These are phyloP conservation scores for Amanita pallidorosea DNA, from an alignment of 768 basidiomycete species.

Conservation along the genomic window DNA sequence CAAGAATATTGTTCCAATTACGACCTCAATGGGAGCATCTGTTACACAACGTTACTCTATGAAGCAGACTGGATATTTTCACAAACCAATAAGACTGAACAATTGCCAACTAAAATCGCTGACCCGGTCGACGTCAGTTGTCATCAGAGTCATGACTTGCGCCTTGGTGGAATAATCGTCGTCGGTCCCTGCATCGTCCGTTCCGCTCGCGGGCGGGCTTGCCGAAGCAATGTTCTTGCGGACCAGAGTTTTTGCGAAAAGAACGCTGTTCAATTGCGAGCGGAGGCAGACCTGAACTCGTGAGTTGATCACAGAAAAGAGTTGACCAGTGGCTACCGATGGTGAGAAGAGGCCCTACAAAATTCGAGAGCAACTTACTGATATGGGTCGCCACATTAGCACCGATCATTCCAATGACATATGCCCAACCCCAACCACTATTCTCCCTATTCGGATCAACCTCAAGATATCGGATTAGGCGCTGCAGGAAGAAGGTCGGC, in stretches of 20 bases:
- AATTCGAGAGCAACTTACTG: slow-evolving; percentile 14
- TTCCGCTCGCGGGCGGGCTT: slow-evolving; percentile 13
- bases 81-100: slow-evolving; percentile 61
- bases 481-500: slow-evolving; percentile 49
- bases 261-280: slow-evolving; percentile 71
- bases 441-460: slow-evolving; percentile 43
- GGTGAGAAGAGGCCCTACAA: not conserved
- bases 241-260: slow-evolving; percentile 79
- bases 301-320: slow-evolving; percentile 64
- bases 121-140: slow-evolving; percentile 86
- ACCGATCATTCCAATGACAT: slow-evolving; percentile 24
- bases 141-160: slow-evolving; percentile 93
- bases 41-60: not conserved
- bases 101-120: slow-evolving; percentile 77
- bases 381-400: slow-evolving; percentile 23
- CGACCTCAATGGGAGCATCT: slow-evolving; percentile 75
- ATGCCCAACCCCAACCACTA: slow-evolving; percentile 68
- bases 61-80: not conserved
- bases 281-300: slow-evolving; percentile 59
- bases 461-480: slow-evolving; percentile 57
- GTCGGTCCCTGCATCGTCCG: slow-evolving; percentile 23
- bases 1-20: slow-evolving; percentile 64
- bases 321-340: slow-evolving; percentile 46
- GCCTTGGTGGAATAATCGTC: slow-evolving; percentile 57
- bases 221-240: slow-evolving; percentile 77